Percentiles rank a stretch among this genome's conserved stretches.
These are phyloP conservation scores for Lactuca sativa DNA, from an alignment of 129 eudicot species.

Conservation along the genomic window DNA sequence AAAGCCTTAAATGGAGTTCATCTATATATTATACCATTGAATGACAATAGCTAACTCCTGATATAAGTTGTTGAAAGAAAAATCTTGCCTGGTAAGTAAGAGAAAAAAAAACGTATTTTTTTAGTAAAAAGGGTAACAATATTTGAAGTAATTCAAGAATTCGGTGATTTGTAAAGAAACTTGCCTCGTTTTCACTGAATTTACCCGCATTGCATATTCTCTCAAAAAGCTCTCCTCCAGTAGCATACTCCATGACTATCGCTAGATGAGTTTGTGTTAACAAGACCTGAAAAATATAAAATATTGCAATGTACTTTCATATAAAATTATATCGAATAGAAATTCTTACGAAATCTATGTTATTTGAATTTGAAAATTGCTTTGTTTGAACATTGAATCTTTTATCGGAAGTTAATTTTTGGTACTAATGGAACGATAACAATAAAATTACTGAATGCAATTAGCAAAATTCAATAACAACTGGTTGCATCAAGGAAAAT, in stretches of 20 bases:
- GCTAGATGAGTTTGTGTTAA: conserved; percentile 79
- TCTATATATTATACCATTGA: conserved; percentile 64
- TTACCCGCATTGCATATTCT: conserved; percentile 59
- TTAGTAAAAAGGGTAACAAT: background rate
- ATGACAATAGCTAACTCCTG: conserved; percentile 85
- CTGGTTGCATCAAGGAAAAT: background rate
- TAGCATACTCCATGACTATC: conserved; percentile 85
- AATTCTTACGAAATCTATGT: background rate
- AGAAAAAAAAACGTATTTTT: background rate
- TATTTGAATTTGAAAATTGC: background rate
- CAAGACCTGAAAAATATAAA: conserved; percentile 47
- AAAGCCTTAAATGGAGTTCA: conserved; percentile 1
- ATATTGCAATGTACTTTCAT: background rate
- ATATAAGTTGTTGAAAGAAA: conserved; percentile 81
- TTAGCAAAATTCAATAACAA: background rate
- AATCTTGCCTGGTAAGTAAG: conserved; percentile 59
- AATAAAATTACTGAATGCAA: conserved; percentile 6
- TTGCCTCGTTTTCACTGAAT: conserved; percentile 68
- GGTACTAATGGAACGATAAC: conserved; percentile 8
- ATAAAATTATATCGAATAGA: background rate
- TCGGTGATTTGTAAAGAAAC: background rate
- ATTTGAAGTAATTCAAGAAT: background rate
- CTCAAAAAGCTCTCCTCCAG: conserved; percentile 77
- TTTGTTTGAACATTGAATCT: background rate
- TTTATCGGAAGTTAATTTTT: background rate